A percentile compares a stretch with the other conserved stretches of the same genome.
These are phyloP conservation scores for Penicillium lagena DNA, from an alignment of 495 filamentous ascomycete genomes.

Conservation along the genomic window DNA sequence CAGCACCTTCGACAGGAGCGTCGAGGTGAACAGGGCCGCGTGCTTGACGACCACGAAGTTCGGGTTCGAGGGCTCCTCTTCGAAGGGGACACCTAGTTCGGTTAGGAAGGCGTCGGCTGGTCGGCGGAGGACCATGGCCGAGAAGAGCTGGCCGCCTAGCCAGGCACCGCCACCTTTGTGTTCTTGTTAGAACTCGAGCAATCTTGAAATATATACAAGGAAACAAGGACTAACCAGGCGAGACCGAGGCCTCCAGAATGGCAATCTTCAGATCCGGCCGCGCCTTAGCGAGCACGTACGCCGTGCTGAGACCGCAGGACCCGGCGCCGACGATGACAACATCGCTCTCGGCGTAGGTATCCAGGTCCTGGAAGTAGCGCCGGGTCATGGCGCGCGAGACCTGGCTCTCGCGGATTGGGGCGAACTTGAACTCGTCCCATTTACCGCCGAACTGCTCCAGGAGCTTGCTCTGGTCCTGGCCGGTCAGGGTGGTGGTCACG, in stretches of 20 bases:
- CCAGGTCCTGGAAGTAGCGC: slow-evolving; percentile 84
- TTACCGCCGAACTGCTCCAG: slow-evolving; percentile 57
- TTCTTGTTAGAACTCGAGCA: too few relatives aligned
- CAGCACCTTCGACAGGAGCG: slow-evolving; percentile 73
- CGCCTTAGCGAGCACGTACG: slow-evolving; percentile 76
- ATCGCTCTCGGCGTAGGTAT: slow-evolving; percentile 85
- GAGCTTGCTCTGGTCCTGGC: slow-evolving; percentile 40
- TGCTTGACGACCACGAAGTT: slow-evolving; percentile 89
- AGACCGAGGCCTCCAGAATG: slow-evolving; percentile 81
- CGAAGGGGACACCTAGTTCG: slow-evolving; percentile 77
- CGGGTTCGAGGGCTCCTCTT: slow-evolving; percentile 77
- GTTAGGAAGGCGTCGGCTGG: slow-evolving; percentile 77
- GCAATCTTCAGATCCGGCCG: slow-evolving; percentile 88
- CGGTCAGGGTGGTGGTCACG: slow-evolving; percentile 26
- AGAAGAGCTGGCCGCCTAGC: slow-evolving; percentile 89
- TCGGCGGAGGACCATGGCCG: slow-evolving; percentile 90
- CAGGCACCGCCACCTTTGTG: slow-evolving; percentile 70
- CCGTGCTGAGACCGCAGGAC: slow-evolving; percentile 76
- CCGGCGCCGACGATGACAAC: slow-evolving; percentile 88
- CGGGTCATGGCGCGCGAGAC: slow-evolving; percentile 89
- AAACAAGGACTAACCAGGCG: slow-evolving; percentile 47
- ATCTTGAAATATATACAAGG: neutral
- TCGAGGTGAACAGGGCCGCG: slow-evolving; percentile 84
- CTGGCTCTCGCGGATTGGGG: slow-evolving; percentile 81
- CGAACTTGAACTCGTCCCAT: slow-evolving; percentile 76